Evolutionary conservation across 768 basidiomycete species (phyloP), one percentile per base, ranked within the genome.

Genomic region (Cystobasidium tubakii): DNA sequence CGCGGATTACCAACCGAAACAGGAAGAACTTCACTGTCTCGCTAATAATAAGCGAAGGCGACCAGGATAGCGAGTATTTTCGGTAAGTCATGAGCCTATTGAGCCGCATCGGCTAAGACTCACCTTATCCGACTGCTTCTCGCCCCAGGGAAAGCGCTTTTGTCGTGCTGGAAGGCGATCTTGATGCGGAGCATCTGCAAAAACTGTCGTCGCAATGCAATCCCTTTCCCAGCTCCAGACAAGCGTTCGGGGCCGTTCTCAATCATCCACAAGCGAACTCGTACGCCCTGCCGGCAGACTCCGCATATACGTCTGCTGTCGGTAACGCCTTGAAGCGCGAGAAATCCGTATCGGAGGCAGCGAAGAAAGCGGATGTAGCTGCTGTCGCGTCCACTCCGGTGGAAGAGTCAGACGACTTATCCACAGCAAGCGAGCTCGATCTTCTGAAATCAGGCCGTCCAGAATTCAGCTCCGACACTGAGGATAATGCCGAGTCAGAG

Each of bases 1-100:
- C 66, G 31, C 13, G 29, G 9, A 67, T 67, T 4, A 19, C 15
- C 15, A 67, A 50, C 25, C 39, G 66, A 25, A 67, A 67, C 44
- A 23, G 46, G 19, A 34, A n/a, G 27, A 53, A 43, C 29, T 67
- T 67, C 44, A 67, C 29, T 3, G 66, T 67, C 1, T 46, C 29
- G 31, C 25, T 67, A 7, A 36, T 53, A 6, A 7, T 67, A 3
- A 44, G 42, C 31, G 44, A 19, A 2, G 2, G 2, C 9, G 46
- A 54, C 27, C 2, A 43, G 21, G 50, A 27, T 21, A 53, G 12
- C 25, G 23, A 43, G 42, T 33, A 9, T 25, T 67, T 46, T 23
- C 2, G 13, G 66, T 67, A 31, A 50, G 66, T 34, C 21, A 25
- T 19, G 4, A 29, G 13, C 33, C 4, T 34, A 25, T 27, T 23